Evolutionary conservation across 78 protist genomes (phyloP).

Genomic region (Dictyostelium brefeldianum): DNA sequence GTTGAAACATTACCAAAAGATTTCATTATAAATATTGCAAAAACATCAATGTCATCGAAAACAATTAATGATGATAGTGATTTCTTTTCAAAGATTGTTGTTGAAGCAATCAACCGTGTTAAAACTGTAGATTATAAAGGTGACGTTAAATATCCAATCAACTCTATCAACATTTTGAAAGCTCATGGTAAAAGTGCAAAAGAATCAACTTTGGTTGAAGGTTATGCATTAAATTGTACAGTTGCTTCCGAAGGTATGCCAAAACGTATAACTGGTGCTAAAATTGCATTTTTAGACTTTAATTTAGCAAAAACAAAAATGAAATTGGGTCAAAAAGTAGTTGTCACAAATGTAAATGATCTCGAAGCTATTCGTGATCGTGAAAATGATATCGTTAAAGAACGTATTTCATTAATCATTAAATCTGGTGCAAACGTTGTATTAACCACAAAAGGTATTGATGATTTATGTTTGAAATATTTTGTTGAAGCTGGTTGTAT

Average conservation of each 20-base stretch:
- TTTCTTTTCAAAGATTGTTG: conserved; percentile 96
- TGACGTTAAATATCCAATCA: conserved; percentile 94
- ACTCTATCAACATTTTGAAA: conserved; percentile 96
- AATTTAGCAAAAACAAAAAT: conserved; percentile 92
- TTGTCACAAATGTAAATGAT: conserved; percentile 94
- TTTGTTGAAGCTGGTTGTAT: conserved; percentile 97
- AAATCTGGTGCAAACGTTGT: conserved; percentile 99
- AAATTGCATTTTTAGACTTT: conserved; percentile 98
- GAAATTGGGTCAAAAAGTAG: conserved; percentile 94
- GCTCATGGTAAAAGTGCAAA: conserved; percentile 95
- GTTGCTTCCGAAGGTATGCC: conserved; percentile 98
- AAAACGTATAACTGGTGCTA: conserved; percentile 89
- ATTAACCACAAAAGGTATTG: conserved; percentile 99
- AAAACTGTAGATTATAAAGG: conserved; percentile 90
- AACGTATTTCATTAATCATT: conserved; percentile 91
- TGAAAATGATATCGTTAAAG: conserved; percentile 78
- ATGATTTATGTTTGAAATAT: conserved; percentile 95
- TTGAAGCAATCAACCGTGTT: conserved; percentile 95
- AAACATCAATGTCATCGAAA: conserved; percentile 98
- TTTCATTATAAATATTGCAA: conserved; percentile 93
- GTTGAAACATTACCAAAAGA: conserved; percentile 94
- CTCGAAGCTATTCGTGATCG: conserved; percentile 92
- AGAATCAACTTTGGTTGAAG: conserved; percentile 92
- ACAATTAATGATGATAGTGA: conserved; percentile 95
- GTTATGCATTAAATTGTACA: conserved; percentile 97